These are phyloP conservation scores for Trametes sanguinea DNA, from an alignment of 768 basidiomycete genomes.

Conservation along the genomic window DNA sequence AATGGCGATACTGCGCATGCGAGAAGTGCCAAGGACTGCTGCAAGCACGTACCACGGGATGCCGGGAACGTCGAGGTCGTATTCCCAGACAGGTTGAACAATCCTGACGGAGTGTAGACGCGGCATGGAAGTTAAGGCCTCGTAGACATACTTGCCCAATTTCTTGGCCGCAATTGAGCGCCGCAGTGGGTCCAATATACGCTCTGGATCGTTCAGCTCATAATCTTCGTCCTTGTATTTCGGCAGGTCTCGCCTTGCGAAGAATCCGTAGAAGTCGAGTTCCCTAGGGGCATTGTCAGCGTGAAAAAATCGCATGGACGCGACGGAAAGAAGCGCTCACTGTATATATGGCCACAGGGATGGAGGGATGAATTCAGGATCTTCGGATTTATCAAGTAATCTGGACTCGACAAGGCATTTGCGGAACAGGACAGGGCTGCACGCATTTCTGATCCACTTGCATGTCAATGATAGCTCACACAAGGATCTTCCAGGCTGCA, in stretches of 20 bases:
- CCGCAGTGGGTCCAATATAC: not conserved
- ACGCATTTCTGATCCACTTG: not conserved
- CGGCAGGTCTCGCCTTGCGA: not conserved
- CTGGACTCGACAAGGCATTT: not conserved
- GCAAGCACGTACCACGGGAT: not conserved
- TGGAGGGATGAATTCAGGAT: not conserved
- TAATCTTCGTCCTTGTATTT: not conserved
- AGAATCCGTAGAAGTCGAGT: not conserved
- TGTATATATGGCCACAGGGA: not conserved
- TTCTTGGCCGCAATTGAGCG: not conserved
- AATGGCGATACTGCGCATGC: not conserved
- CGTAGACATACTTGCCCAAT: not conserved
- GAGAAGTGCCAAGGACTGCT: not conserved
- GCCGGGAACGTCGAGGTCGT: not conserved
- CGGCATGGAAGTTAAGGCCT: not conserved
- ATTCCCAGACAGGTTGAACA: not conserved
- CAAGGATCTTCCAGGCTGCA: not conserved
- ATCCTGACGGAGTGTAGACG: not conserved
- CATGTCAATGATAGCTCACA: not conserved
- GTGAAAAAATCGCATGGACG: no score
- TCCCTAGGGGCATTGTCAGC: not conserved
- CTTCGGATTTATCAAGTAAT: not conserved
- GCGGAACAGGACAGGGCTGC: not conserved
- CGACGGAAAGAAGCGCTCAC: not conserved
- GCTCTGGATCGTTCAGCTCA: not conserved